phyloP scores from a whole-genome alignment of 129 eudicot species.

The Glebionis coronaria region DNA sequence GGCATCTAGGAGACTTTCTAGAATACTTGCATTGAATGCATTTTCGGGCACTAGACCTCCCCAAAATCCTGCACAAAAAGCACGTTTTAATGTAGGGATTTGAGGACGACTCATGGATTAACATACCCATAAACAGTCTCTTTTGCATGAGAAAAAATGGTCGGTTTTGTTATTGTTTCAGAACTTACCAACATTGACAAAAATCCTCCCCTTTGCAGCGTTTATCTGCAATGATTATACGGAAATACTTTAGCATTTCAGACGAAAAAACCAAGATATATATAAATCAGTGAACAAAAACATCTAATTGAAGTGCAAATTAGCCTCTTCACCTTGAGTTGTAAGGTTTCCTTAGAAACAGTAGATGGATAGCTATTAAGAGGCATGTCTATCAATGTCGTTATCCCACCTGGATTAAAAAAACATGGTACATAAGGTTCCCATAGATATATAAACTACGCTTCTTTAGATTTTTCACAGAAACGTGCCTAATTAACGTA shows the following conservation, averaged over 20 bases:
- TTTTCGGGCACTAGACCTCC: constrained; percentile 99
- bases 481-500: constrained; percentile 18
- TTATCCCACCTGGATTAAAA: constrained; percentile 70
- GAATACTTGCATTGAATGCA: constrained; percentile 66
- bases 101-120: too few relatives aligned
- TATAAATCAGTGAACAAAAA: neutral
- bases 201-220: constrained; percentile 76
- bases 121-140: neutral
- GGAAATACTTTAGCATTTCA: constrained; percentile 16
- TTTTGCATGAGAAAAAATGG: neutral
- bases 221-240: constrained; percentile 40
- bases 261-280: neutral
- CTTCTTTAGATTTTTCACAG: too few relatives aligned
- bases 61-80: constrained; percentile 72
- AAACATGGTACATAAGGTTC: constrained; percentile 8
- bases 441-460: neutral
- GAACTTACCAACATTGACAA: constrained; percentile 86
- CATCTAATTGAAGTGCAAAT: constrained; percentile 9
- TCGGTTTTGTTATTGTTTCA: neutral
- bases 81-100: neutral
- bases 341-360: constrained; percentile 70
- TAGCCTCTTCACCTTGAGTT: constrained; percentile 68
- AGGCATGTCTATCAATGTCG: constrained; percentile 97
- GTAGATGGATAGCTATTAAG: constrained; percentile 88
- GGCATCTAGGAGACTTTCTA: constrained; percentile 72